Base-by-base conservation (phyloP, 768 basidiomycete genomes). In the Lentinula edodes region DNA sequence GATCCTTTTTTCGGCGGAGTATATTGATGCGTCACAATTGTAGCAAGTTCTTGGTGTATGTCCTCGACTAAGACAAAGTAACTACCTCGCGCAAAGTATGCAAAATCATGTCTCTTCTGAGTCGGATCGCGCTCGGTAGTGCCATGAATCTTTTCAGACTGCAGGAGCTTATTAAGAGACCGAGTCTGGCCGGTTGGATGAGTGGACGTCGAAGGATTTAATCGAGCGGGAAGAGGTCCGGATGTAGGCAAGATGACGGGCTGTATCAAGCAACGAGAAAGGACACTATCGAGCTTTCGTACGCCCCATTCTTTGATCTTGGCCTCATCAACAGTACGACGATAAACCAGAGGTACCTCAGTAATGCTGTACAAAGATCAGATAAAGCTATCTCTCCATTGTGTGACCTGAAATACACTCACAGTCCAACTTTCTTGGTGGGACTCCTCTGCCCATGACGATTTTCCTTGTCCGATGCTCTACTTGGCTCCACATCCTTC, bases 31-130 rank as follows among this genome's bases (percentile, higher is more conserved):
- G 84, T 82, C 57, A 90, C 86, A 64, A 98, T 83, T 1, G 97
- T 92, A 13, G 93, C 88, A 43, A 95, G 78, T 66, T 93, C 88
- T 58, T 88, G 85, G 4, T 82, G 83, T 61, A 93, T 82, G 68
- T 98, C 96, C 71, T 98, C 95, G n/a, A 98, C 83, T 48, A 98
- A 81, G 50, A 98, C 81, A 70, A 93, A 98, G 69, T 83, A 87
- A 56, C 82, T 84, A 45, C 80, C 80, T 45, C 86, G 84, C 16
- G 83, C 74, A 73, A 98, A 98, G 72, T 98, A 99, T 61, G 82
- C 84, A 69, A 86, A 93, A 72, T 95, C 94, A 64, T 90, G 88
- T 54, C 95, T 86, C 64, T 85, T 91, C 64, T 95, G 91, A 18
- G 84, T 87, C 1, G 93, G 89, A 74, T 99, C 97, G 51, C 96